A percentile compares a stretch with the other conserved stretches of the same genome.
phyloP scores from a whole-genome alignment of 768 basidiomycete species.

The Hebeloma cylindrosporum region DNA sequence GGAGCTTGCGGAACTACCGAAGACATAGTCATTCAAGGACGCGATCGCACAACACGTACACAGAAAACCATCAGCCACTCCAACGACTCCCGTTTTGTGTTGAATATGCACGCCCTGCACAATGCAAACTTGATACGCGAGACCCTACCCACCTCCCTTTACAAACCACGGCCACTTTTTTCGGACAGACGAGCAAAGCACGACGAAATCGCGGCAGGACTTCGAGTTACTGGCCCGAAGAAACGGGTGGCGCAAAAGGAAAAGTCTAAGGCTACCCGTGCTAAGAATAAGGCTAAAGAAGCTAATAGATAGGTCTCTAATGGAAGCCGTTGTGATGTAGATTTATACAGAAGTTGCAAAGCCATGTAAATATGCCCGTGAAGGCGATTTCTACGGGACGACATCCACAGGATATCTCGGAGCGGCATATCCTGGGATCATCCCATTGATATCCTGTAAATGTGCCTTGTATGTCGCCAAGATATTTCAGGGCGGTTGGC shows the following conservation, averaged over 20 bases:
- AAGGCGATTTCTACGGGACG: no score
- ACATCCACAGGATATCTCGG: no score
- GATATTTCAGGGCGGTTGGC: no score
- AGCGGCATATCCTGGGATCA: no score
- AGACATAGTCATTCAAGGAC: slow-evolving; percentile 11
- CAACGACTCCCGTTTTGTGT: slow-evolving; percentile 14
- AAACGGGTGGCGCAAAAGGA: background rate
- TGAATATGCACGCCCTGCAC: slow-evolving; percentile 21
- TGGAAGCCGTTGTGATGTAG: no score
- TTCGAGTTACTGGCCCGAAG: background rate
- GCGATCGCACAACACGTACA: background rate
- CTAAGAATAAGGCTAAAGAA: no score
- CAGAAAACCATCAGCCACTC: slow-evolving; percentile 15
- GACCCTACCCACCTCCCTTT: slow-evolving; percentile 6
- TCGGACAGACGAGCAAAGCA: slow-evolving; percentile 2
- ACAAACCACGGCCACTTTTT: slow-evolving; percentile 9
- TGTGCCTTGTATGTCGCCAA: no score
- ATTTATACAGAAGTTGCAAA: no score
- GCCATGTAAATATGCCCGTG: no score
- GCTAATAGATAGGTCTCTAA: no score
- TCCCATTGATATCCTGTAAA: no score
- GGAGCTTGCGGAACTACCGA: slow-evolving; percentile 13
- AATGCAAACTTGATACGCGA: slow-evolving; percentile 16
- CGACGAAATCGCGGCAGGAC: slow-evolving; percentile 4
- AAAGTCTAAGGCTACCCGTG: no score